These are phyloP conservation scores for Fusarium sp. DNA, from an alignment of 2,329 filamentous ascomycete genomes.

Conservation along the genomic window DNA sequence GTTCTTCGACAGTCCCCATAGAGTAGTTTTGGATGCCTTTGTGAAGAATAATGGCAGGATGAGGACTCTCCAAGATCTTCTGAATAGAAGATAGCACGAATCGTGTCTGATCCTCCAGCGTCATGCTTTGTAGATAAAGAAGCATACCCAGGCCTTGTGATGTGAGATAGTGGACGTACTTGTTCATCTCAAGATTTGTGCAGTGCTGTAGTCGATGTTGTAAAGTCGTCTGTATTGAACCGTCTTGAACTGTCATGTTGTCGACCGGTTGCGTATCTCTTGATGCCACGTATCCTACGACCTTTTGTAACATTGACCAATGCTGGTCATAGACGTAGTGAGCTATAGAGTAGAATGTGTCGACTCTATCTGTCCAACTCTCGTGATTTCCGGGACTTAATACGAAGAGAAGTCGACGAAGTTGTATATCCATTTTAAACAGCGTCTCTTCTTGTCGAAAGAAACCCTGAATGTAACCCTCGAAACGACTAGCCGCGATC, in stretches of 20 bases:
- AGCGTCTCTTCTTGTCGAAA: neutral
- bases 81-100: neutral
- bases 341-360: neutral
- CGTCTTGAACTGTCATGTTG: neutral
- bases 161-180: conserved; percentile 1
- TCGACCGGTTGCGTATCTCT: neutral
- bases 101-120: neutral
- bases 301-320: neutral
- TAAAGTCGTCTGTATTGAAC: neutral
- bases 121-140: neutral
- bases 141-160: neutral
- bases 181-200: neutral
- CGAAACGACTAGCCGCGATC: neutral
- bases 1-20: neutral
- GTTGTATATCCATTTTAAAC: neutral
- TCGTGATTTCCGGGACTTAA: neutral
- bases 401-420: neutral
- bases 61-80: neutral
- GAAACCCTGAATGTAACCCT: neutral
- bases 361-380: rapidly evolving
- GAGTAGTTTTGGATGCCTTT: neutral
- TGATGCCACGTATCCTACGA: neutral
- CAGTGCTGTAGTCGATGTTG: neutral
- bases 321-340: neutral
- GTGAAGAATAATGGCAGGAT: neutral